These are phyloP conservation scores for Cardiospermum halicacabum DNA, from an alignment of 345 rosid species.

Conservation along the genomic window DNA sequence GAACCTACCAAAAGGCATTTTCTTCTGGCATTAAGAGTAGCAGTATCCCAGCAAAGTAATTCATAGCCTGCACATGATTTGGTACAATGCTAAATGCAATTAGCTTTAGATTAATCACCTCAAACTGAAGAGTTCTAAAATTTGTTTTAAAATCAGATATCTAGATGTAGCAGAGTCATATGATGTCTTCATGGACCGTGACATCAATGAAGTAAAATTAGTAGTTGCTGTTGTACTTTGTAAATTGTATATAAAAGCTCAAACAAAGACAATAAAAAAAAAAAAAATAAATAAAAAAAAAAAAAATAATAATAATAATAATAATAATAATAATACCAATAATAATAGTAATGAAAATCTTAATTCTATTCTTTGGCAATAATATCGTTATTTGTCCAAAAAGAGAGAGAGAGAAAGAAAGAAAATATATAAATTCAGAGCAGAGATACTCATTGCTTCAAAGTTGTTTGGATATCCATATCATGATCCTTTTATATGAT, in stretches of 20 bases:
- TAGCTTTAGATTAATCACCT: not conserved
- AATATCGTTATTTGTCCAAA: too few species aligned
- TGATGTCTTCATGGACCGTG: not conserved
- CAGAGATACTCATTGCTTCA: too few species aligned
- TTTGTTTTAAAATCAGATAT: slow-evolving; percentile 4
- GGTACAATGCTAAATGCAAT: slow-evolving; percentile 15
- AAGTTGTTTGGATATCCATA: too few species aligned
- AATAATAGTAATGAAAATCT: too few species aligned
- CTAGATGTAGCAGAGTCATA: slow-evolving; percentile 2
- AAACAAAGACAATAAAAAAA: not conserved
- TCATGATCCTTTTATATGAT: not conserved
- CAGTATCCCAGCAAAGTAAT: slow-evolving; percentile 92
- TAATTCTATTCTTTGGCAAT: too few species aligned
- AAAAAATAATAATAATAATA: too few species aligned
- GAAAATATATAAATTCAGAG: too few species aligned
- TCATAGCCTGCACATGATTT: slow-evolving; percentile 82
- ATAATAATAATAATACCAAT: too few species aligned
- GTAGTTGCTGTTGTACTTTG: not conserved
- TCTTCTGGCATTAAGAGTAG: slow-evolving; percentile 98
- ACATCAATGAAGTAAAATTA: not conserved
- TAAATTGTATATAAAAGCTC: not conserved
- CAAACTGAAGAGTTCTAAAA: not conserved
- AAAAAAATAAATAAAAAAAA: not conserved
- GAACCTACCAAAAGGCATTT: slow-evolving; percentile 95
- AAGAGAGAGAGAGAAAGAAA: too few species aligned